phyloP scores from a whole-genome alignment of 805 yeast species.

The Ogataea trehalophila region DNA sequence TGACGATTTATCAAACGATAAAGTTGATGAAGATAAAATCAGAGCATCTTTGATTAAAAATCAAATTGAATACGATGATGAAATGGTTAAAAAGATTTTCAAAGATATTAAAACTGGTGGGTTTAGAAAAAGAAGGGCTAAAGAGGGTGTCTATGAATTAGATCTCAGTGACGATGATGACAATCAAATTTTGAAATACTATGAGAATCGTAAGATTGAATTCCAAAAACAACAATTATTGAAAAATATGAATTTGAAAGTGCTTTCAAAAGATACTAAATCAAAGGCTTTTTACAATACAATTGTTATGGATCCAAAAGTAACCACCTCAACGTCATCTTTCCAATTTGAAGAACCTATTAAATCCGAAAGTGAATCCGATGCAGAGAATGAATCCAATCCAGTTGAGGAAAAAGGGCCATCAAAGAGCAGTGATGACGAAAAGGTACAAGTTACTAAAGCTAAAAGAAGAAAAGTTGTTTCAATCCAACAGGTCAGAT shows the following conservation, averaged over 20 bases:
- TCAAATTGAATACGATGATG: constrained; percentile 56
- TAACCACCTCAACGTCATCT: constrained; percentile 1
- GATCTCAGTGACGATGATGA: constrained; percentile 77
- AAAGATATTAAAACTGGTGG: constrained; percentile 72
- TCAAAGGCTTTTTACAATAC: constrained; percentile 65
- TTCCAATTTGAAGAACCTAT: constrained; percentile 28
- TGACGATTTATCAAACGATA: constrained; percentile 59
- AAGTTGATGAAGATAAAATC: constrained; percentile 53
- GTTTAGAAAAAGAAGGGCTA: constrained; percentile 53
- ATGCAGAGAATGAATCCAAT: constrained; percentile 19
- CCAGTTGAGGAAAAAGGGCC: constrained; percentile 25
- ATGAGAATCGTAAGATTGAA: constrained; percentile 30
- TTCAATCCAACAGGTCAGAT: constrained; percentile 19
- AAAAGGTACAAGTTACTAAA: constrained; percentile 14
- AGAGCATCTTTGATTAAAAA: constrained; percentile 55
- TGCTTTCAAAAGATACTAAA: constrained; percentile 47
- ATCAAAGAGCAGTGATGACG: constrained; percentile 19
- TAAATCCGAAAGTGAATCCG: constrained; percentile 22
- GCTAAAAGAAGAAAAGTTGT: constrained; percentile 32
- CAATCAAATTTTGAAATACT: constrained; percentile 40
- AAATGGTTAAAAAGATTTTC: constrained; percentile 58
- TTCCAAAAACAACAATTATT: constrained; percentile 44
- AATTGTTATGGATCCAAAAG: constrained; percentile 38
- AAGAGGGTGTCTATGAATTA: constrained; percentile 48
- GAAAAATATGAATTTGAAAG: constrained; percentile 40